Evolutionary conservation across 495 filamentous ascomycete species (phyloP).

Genomic region (Acidomyces sp.): DNA sequence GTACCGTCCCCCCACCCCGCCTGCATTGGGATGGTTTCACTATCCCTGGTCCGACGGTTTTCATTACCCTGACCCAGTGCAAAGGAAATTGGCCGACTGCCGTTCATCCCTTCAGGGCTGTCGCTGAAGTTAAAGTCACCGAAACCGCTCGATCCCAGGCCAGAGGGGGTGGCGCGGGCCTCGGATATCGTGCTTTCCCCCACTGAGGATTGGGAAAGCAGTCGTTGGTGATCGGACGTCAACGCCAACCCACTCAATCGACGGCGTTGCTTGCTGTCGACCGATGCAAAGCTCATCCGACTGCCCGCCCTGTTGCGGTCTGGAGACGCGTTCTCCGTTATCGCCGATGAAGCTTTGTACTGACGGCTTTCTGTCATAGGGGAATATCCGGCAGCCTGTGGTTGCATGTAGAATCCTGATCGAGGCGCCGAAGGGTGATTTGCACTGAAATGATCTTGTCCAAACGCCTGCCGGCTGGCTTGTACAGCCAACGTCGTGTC

Average conservation of each 20-base stretch:
- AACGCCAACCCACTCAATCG: neutral
- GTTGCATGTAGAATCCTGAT: conserved; percentile 9
- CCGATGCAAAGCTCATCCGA: conserved; percentile 9
- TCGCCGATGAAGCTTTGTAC: too few relatives aligned
- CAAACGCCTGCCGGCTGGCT: neutral
- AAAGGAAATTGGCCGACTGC: conserved; percentile 1
- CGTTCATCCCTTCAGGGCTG: conserved; percentile 1
- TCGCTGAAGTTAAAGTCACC: conserved; percentile 15
- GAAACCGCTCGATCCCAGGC: conserved; percentile 10
- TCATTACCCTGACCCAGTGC: neutral
- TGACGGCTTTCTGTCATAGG: too few relatives aligned
- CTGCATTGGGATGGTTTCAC: conserved; percentile 8
- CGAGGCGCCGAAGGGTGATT: neutral
- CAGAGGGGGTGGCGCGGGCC: neutral
- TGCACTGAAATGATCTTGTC: conserved; percentile 2
- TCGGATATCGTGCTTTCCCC: neutral
- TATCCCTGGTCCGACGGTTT: conserved; percentile 7
- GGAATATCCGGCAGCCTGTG: conserved; percentile 5
- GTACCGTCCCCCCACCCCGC: conserved; percentile 8
- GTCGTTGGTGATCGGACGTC: neutral
- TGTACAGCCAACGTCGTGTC: neutral
- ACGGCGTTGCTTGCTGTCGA: neutral
- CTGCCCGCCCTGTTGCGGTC: conserved; percentile 10
- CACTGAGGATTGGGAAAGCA: neutral
- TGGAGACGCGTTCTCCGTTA: too few relatives aligned